Evolutionary conservation across 2,329 filamentous ascomycete species (phyloP).

Genomic region (Clonostachys chloroleuca): DNA sequence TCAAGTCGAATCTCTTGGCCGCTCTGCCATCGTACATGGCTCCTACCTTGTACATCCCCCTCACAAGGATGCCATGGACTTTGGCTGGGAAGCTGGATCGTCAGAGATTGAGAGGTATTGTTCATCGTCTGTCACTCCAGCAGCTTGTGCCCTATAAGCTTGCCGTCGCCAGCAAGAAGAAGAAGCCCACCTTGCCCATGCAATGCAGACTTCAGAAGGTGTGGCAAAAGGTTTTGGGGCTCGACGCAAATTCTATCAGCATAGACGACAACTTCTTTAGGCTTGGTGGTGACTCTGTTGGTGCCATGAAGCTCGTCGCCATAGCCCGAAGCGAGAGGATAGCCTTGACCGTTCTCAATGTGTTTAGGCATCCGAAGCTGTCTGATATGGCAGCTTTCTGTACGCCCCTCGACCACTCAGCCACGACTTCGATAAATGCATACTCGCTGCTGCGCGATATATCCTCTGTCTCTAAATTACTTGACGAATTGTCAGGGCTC

Average conservation of each 20-base stretch:
- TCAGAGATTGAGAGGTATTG: constrained; percentile 14
- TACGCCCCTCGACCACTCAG: too few relatives aligned
- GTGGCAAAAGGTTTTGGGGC: constrained; percentile 1
- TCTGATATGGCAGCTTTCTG: constrained; percentile 8
- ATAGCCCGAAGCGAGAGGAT: constrained; percentile 28
- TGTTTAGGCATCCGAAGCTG: constrained; percentile 24
- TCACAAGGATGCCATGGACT: constrained; percentile 28
- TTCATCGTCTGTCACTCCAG: constrained; percentile 5
- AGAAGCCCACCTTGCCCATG: background rate
- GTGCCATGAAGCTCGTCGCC: constrained; percentile 33
- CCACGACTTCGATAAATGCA: too few relatives aligned
- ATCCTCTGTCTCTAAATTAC: background rate
- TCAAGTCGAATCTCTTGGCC: constrained; percentile 4
- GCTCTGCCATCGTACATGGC: background rate
- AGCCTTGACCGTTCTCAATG: constrained; percentile 34
- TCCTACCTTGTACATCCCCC: constrained; percentile 17
- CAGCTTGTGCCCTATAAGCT: background rate
- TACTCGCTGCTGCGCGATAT: too few relatives aligned
- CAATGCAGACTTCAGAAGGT: constrained; percentile 26
- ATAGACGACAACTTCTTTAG: constrained; percentile 39
- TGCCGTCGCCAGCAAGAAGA: background rate
- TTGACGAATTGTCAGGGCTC: background rate
- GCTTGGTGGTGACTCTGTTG: constrained; percentile 38
- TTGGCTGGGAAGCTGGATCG: constrained; percentile 39
- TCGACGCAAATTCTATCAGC: constrained; percentile 15